phyloP scores from a whole-genome alignment of 805 yeast species.

The Ogataea minuta region DNA sequence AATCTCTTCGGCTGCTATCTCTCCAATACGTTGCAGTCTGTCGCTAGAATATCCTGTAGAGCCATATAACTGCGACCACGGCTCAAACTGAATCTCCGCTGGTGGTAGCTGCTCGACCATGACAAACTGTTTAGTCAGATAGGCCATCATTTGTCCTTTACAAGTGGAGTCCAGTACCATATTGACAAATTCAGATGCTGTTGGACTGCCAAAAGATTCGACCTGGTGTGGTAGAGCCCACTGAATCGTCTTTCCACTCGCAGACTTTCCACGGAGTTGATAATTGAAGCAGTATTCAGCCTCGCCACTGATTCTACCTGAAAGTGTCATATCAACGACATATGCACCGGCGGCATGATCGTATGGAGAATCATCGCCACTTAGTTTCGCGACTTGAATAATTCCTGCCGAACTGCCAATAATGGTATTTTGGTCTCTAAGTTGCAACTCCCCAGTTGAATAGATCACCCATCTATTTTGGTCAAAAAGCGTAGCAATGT shows the following conservation, averaged over 20 bases:
- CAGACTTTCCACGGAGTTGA: conserved; percentile 27
- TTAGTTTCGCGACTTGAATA: conserved; percentile 51
- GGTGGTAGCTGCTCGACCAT: conserved; percentile 34
- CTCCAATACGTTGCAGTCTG: conserved; percentile 39
- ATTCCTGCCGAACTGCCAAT: conserved; percentile 37
- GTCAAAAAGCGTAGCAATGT: conserved; percentile 51
- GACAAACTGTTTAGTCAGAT: conserved; percentile 33
- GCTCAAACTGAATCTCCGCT: conserved; percentile 43
- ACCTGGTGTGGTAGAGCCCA: conserved; percentile 58
- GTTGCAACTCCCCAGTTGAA: conserved; percentile 22
- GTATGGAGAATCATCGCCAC: conserved; percentile 40
- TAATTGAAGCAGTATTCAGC: conserved; percentile 44
- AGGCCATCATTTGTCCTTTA: conserved; percentile 52
- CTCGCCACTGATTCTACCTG: conserved; percentile 37
- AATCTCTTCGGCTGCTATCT: conserved; percentile 53
- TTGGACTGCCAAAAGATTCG: conserved; percentile 32
- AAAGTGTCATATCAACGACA: conserved; percentile 43
- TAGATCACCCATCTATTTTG: conserved; percentile 67
- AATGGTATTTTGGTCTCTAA: conserved; percentile 31
- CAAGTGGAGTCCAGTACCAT: conserved; percentile 49
- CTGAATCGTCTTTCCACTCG: conserved; percentile 31
- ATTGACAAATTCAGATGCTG: conserved; percentile 23
- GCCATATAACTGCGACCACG: conserved; percentile 53
- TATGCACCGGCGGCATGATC: conserved; percentile 72
- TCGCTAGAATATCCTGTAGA: conserved; percentile 36